Conservation (phyloP, 495 filamentous ascomycete species). For the Thozetella sp. region DNA sequence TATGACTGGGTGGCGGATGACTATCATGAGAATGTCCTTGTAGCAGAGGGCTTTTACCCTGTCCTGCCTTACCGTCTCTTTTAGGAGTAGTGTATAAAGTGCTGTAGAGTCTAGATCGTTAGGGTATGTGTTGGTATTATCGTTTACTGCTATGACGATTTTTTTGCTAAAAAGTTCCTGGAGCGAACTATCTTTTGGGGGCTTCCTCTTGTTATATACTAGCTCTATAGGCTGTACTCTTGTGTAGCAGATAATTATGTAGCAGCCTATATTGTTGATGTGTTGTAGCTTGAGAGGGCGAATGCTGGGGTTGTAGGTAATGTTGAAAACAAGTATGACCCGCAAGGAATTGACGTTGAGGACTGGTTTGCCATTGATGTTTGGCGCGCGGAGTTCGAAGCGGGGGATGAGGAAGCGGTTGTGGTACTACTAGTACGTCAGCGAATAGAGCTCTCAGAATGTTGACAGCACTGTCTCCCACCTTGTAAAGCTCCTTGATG, state of each 20-base stretch:
- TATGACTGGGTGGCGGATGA: slow-evolving; percentile 21
- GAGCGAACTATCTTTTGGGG: slow-evolving; percentile 11
- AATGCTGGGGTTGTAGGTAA: slow-evolving; percentile 23
- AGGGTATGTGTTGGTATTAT: neutral
- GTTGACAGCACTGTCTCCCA: slow-evolving; percentile 22
- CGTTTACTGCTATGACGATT: neutral
- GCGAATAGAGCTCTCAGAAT: slow-evolving; percentile 2
- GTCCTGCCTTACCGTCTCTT: slow-evolving; percentile 6
- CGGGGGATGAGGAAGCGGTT: slow-evolving; percentile 20
- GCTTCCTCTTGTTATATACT: slow-evolving; percentile 17
- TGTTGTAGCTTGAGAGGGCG: slow-evolving; percentile 21
- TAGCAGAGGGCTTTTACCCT: slow-evolving; percentile 24
- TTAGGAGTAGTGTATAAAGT: slow-evolving; percentile 7
- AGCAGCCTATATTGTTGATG: slow-evolving; percentile 7
- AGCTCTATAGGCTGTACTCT: slow-evolving; percentile 18
- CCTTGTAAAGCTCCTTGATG: slow-evolving; percentile 30
- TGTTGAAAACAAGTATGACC: slow-evolving; percentile 23
- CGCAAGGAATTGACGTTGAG: slow-evolving; percentile 22
- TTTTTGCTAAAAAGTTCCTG: slow-evolving; percentile 15
- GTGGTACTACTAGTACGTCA: slow-evolving; percentile 19
- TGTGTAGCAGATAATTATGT: slow-evolving; percentile 15
- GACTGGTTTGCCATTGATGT: slow-evolving; percentile 25
- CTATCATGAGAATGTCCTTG: slow-evolving; percentile 20
- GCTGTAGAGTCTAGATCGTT: slow-evolving; percentile 5
- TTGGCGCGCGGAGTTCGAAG: slow-evolving; percentile 28